These are phyloP conservation scores for Aspergillus spinulosporus DNA, from an alignment of 2,329 filamentous ascomycete genomes.

Conservation along the genomic window DNA sequence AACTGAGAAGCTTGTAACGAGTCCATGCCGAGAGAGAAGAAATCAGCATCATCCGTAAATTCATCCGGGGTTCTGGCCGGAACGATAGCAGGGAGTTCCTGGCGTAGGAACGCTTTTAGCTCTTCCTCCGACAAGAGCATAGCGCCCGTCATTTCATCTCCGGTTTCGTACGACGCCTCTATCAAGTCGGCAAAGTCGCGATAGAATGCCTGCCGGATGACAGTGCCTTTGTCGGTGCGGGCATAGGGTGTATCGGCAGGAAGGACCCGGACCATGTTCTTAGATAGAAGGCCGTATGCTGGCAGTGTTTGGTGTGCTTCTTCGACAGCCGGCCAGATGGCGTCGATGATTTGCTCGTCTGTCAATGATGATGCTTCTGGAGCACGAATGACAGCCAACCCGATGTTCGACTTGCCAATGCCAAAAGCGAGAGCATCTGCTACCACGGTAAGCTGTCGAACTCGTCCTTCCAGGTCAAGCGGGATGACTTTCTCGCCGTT, in stretches of 20 bases:
- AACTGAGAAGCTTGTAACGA: conserved; percentile 60
- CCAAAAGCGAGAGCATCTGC: conserved; percentile 61
- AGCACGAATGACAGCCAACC: conserved; percentile 55
- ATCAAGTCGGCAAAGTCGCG: conserved; percentile 50
- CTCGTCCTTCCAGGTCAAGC: conserved; percentile 53
- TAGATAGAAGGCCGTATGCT: conserved; percentile 55
- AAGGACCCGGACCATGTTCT: conserved; percentile 55
- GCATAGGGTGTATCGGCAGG: conserved; percentile 49
- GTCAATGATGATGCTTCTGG: conserved; percentile 46
- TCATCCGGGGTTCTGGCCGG: conserved; percentile 20
- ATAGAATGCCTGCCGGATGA: conserved; percentile 55
- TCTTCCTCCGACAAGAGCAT: conserved; percentile 28
- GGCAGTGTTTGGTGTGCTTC: conserved; percentile 53
- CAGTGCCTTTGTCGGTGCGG: conserved; percentile 57
- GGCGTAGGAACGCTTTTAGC: conserved; percentile 37
- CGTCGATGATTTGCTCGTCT: conserved; percentile 49
- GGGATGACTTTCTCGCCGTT: conserved; percentile 55
- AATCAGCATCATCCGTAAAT: conserved; percentile 51
- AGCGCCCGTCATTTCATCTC: conserved; percentile 26
- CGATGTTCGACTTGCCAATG: conserved; percentile 53
- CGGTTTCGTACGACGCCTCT: conserved; percentile 43
- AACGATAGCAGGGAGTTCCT: conserved; percentile 31
- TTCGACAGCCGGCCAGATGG: conserved; percentile 53
- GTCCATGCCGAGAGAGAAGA: conserved; percentile 60
- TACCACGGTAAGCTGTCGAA: conserved; percentile 55